Evolutionary conservation across 371 early-diverging fungal species (phyloP), one percentile per base, ranked within the genome.

Genomic region (Mucor piriformis): DNA sequence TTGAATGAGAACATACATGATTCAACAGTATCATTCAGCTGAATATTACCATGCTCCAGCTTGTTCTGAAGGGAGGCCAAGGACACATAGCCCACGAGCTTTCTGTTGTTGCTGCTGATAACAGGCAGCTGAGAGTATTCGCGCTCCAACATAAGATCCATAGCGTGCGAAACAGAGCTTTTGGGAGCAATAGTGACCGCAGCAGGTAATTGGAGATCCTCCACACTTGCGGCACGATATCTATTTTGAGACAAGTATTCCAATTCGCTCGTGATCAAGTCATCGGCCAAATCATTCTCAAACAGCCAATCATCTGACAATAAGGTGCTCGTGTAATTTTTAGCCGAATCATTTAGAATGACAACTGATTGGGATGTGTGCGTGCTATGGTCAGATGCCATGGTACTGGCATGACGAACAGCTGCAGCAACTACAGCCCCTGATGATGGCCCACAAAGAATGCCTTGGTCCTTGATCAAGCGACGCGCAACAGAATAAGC

Each of bases 71-170:
- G 69, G 0, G 86, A 69, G 6, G 86, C 75, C 47, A 88, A 61
- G 3, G 93, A 89, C 40, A 94, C 81, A 59, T 91, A 92, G 0
- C 95, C 95, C 27, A 92, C 78, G 34, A 94, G 70, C 42, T 92
- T 89, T 35, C 88, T 76, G 63, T 83, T 79, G 33, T 69, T 60
- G 0, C 79, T 63, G 51, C 81, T 81, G 32, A 92, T 79, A 8
- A 94, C 93, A 0, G 95, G 95, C 38, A 95, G 69, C 64, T 95
- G 95, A 18, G 94, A 93, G 68, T 89, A 94, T 54, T 93, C 93
- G 23, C 90, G 74, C 29, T 88, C 87, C 50, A 86, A 38, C 95
- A 95, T 95, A 48, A 91, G 55, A 54, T 88, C 87, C 47, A 90
- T 47, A 3, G 95, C 93, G 37, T 82, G 72, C 1, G 82, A 77